Conservation (phyloP, 1,284 basidiomycete genomes). For the Amylostereum chailletii region DNA sequence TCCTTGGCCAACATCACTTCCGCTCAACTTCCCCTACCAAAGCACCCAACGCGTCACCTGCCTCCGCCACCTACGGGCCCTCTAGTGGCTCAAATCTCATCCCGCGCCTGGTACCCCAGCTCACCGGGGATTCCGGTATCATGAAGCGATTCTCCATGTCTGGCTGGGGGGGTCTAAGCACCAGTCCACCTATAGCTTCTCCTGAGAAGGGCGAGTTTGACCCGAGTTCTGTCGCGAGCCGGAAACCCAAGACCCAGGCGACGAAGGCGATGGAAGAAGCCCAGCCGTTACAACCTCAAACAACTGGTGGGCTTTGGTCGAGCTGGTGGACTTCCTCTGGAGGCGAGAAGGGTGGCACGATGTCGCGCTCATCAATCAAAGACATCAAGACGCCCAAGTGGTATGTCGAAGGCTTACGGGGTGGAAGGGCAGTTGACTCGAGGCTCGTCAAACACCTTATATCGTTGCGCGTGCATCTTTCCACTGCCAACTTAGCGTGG, state of each 20-base stretch:
- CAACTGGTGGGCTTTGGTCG: slow-evolving; percentile 67
- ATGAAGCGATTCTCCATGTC: slow-evolving; percentile 70
- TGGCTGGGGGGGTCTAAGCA: slow-evolving; percentile 45
- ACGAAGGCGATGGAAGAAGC: slow-evolving; percentile 21
- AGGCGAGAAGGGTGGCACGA: slow-evolving; percentile 30
- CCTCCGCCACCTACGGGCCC: slow-evolving; percentile 48
- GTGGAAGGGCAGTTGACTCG: slow-evolving; percentile 41
- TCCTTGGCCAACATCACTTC: slow-evolving; percentile 47
- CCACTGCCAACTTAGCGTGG: slow-evolving; percentile 75
- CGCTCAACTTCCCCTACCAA: slow-evolving; percentile 26
- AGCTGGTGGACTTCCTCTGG: slow-evolving; percentile 67
- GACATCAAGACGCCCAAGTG: slow-evolving; percentile 39
- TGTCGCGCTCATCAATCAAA: slow-evolving; percentile 22
- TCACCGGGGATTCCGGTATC: slow-evolving; percentile 58
- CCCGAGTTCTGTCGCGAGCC: not conserved
- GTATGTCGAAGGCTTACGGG: slow-evolving; percentile 53
- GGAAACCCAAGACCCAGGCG: slow-evolving; percentile 15
- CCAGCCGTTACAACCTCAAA: slow-evolving; percentile 48
- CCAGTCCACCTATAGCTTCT: slow-evolving; percentile 25
- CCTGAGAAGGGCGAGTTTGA: slow-evolving; percentile 18
- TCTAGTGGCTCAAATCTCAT: slow-evolving; percentile 45
- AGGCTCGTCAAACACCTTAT: slow-evolving; percentile 75
- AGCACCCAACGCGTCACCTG: slow-evolving; percentile 19
- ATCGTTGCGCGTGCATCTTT: slow-evolving; percentile 78
- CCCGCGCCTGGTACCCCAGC: slow-evolving; percentile 55